These are phyloP conservation scores for Rhytidiadelphus loreus DNA, from an alignment of 225 moss, liverwort and hornwort species.

Conservation along the genomic window DNA sequence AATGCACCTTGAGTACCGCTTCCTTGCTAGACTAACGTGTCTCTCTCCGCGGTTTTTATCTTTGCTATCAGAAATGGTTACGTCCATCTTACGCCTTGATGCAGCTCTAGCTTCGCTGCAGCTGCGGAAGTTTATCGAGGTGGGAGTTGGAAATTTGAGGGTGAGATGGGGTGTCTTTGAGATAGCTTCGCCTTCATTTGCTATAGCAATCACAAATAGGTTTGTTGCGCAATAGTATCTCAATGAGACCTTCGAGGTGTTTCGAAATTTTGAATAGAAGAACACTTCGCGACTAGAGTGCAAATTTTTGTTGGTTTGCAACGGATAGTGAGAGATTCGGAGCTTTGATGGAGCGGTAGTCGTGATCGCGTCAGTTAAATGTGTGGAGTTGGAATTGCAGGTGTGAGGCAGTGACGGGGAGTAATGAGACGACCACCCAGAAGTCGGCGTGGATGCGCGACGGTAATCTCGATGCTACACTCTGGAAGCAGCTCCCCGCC, in stretches of 20 bases:
- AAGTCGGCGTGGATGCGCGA: slow-evolving; percentile 30
- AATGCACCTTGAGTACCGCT: not conserved
- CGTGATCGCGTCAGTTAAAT: not conserved
- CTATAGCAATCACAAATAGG: not conserved
- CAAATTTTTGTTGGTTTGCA: not conserved
- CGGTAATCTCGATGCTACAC: slow-evolving; percentile 15
- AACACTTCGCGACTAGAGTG: not conserved
- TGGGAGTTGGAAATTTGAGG: not conserved
- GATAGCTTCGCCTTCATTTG: not conserved
- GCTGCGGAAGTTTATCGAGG: not conserved
- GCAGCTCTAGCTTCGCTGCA: slow-evolving; percentile 4
- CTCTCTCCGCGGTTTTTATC: not conserved
- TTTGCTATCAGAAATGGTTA: not conserved
- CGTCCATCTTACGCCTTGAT: not conserved
- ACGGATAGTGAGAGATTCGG: not conserved
- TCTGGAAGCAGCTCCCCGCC: slow-evolving; percentile 43
- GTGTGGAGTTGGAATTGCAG: not conserved
- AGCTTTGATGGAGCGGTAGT: not conserved
- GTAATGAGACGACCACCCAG: not conserved
- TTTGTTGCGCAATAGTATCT: not conserved
- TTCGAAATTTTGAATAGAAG: not conserved
- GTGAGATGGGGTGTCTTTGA: not conserved
- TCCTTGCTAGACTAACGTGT: not conserved
- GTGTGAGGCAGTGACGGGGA: not conserved
- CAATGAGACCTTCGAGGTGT: not conserved